Evolutionary conservation across 1,284 basidiomycete genomes (phyloP).

Genomic region (Mycena citricolor): DNA sequence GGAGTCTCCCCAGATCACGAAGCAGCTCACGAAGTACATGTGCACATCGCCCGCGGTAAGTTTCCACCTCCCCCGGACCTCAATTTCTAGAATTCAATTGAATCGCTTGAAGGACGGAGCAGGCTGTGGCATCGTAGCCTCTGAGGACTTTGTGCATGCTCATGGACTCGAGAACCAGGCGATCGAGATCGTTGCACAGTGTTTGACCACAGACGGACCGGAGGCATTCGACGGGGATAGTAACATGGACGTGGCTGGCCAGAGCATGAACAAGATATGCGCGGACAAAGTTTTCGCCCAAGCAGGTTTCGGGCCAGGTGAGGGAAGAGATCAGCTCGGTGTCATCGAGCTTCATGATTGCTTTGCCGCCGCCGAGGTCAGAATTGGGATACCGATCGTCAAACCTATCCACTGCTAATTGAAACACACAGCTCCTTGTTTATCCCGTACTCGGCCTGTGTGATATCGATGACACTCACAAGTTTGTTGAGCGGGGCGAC

Average conservation of each 20-base stretch:
- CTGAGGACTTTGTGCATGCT: slow-evolving; percentile 77
- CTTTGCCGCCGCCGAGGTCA: slow-evolving; percentile 76
- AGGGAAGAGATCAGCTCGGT: slow-evolving; percentile 75
- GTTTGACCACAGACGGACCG: slow-evolving; percentile 64
- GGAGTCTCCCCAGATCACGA: slow-evolving; percentile 68
- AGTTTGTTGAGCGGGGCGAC: slow-evolving; percentile 74
- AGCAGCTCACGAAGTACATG: slow-evolving; percentile 80
- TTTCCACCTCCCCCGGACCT: too few relatives aligned
- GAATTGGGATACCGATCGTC: too few relatives aligned
- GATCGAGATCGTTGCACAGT: slow-evolving; percentile 73
- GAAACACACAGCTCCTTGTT: slow-evolving; percentile 79
- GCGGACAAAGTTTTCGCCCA: slow-evolving; percentile 73
- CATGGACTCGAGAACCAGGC: slow-evolving; percentile 84
- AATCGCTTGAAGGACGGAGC: slow-evolving; percentile 73
- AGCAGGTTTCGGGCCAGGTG: slow-evolving; percentile 64
- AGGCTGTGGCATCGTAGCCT: slow-evolving; percentile 75
- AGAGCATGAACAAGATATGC: slow-evolving; percentile 69
- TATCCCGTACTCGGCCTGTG: slow-evolving; percentile 85
- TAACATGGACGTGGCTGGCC: slow-evolving; percentile 76
- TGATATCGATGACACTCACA: slow-evolving; percentile 66
- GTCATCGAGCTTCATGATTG: slow-evolving; percentile 88
- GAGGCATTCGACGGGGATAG: slow-evolving; percentile 63
- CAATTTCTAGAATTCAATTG: too few relatives aligned
- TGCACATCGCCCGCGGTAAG: too few relatives aligned
- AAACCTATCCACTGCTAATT: not conserved